Conservation (phyloP, 345 rosid genomes). For the Hirschfeldia incana region DNA sequence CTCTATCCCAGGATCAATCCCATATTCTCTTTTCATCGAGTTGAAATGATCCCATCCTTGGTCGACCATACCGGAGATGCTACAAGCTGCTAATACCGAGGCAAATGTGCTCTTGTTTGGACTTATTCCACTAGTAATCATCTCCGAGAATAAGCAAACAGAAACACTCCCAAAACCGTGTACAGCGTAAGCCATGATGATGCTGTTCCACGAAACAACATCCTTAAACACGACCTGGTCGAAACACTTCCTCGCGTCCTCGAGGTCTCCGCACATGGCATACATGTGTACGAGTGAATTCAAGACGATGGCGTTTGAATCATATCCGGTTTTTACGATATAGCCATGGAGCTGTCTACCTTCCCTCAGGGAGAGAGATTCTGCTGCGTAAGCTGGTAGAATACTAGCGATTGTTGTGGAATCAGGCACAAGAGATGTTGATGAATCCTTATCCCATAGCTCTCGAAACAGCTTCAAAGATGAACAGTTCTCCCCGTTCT, state of each 20-base stretch:
- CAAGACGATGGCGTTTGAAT: constrained; percentile 48
- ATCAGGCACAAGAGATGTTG: constrained; percentile 48
- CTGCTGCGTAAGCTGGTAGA: constrained; percentile 77
- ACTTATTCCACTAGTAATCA: constrained; percentile 48
- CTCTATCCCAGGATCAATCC: constrained; percentile 70
- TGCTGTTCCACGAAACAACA: constrained; percentile 73
- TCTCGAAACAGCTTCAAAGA: constrained; percentile 57
- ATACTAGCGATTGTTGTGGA: constrained; percentile 58
- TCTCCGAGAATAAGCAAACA: constrained; percentile 49
- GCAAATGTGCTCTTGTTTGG: constrained; percentile 72
- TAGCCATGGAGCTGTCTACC: constrained; percentile 61
- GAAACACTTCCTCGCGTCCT: constrained; percentile 57
- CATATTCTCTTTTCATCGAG: constrained; percentile 59
- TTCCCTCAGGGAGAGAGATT: constrained; percentile 49
- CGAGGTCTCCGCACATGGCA: constrained; percentile 72
- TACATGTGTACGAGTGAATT: constrained; percentile 68
- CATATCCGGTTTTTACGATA: constrained; percentile 42
- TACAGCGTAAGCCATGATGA: constrained; percentile 71
- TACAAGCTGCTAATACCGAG: constrained; percentile 68
- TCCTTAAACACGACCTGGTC: constrained; percentile 48
- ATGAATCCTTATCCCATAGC: constrained; percentile 29
- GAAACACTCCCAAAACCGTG: constrained; percentile 63
- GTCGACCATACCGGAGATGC: constrained; percentile 65
- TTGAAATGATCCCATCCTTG: constrained; percentile 70
- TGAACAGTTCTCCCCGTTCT: constrained; percentile 47